Conservation (phyloP, 169 alveolate genomes). For the Eimeria falciformis region DNA sequence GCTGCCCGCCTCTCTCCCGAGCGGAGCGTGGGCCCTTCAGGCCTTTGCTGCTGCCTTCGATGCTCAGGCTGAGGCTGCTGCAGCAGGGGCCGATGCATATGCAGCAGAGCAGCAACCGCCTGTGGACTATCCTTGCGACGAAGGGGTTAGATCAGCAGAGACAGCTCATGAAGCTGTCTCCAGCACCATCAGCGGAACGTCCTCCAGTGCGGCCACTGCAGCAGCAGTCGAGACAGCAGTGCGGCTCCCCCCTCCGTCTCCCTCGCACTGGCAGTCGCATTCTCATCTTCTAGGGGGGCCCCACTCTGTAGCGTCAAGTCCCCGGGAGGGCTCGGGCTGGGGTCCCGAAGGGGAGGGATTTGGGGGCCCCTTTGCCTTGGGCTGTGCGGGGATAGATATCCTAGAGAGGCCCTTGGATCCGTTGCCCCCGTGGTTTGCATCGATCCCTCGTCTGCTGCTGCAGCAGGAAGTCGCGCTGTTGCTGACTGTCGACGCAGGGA, state of each 20-base stretch:
- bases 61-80: neutral
- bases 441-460: conserved; percentile 36
- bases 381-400: neutral
- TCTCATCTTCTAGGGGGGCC: neutral
- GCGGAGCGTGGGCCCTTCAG: conserved; percentile 33
- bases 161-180: no score
- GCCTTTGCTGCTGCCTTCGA: conserved; percentile 50
- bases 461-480: conserved; percentile 42
- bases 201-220: conserved; percentile 35
- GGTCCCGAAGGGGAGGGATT: neutral
- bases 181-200: neutral
- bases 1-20: conserved; percentile 10
- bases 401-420: conserved; percentile 24
- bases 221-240: neutral
- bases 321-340: neutral
- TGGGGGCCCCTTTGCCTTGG: conserved; percentile 2
- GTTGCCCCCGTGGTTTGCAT: conserved; percentile 43
- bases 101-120: no score
- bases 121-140: no score
- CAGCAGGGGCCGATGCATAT: no score
- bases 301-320: neutral
- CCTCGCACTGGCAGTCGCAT: neutral
- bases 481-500: neutral
- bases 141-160: no score
- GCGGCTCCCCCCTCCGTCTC: conserved; percentile 29